phyloP scores from a whole-genome alignment of 2,329 filamentous ascomycete genomes.

The Trichoderma aggressivum region DNA sequence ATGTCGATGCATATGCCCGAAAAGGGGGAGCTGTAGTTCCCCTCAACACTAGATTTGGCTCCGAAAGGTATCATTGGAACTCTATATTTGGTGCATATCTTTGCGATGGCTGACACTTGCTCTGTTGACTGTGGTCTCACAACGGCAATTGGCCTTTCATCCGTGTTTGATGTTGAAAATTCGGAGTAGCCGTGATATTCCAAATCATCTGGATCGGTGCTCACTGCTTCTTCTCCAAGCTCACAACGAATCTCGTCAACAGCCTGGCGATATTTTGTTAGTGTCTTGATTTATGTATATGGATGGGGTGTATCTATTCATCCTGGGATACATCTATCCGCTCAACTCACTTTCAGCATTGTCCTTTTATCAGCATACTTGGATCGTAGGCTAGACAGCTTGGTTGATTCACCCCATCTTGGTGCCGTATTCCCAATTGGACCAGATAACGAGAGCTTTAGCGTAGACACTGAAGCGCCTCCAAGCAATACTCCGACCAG shows the following conservation, averaged over 20 bases:
- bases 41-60: constrained; percentile 70
- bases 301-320: not conserved
- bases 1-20: constrained; percentile 71
- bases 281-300: not conserved
- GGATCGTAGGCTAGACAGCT: not conserved
- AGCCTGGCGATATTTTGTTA: constrained; percentile 15
- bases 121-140: constrained; percentile 62
- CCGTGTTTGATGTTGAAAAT: constrained; percentile 66
- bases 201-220: constrained; percentile 61
- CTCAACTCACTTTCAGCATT: constrained; percentile 23
- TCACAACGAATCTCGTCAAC: constrained; percentile 22
- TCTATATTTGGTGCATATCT: constrained; percentile 57
- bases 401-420: constrained; percentile 19
- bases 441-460: not conserved
- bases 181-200: constrained; percentile 65
- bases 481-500: constrained; percentile 8
- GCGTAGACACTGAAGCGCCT: not conserved
- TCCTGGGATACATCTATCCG: not conserved
- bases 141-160: constrained; percentile 60
- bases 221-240: constrained; percentile 57
- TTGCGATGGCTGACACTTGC: constrained; percentile 61
- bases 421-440: not conserved
- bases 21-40: constrained; percentile 64
- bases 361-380: constrained; percentile 26
- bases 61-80: constrained; percentile 74